Percentiles rank a stretch among this genome's conserved stretches.
Evolutionary conservation across 164 flowering plant genomes (phyloP).

Genomic region (Vitis labrusca): DNA sequence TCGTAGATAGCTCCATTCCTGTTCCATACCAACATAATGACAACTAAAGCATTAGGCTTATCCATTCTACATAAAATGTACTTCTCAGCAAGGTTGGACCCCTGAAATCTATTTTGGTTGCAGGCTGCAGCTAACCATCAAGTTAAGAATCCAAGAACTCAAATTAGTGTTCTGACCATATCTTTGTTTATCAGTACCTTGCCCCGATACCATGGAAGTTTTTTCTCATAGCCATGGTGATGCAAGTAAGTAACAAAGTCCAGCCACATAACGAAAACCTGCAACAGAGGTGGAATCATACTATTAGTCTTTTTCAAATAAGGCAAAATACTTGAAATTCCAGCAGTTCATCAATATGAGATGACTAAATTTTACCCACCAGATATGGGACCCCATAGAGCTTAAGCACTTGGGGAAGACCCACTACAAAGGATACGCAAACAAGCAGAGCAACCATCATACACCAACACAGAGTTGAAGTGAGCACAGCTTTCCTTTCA

Average conservation of each 20-base stretch:
- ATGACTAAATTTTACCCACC: conserved; percentile 37
- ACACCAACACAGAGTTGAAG: conserved; percentile 78
- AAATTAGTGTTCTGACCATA: too few species aligned
- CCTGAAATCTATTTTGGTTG: too few species aligned
- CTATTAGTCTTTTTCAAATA: too few species aligned
- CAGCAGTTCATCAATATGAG: neutral
- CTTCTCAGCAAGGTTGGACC: too few species aligned
- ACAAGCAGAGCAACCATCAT: conserved; percentile 74
- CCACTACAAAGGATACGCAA: conserved; percentile 49
- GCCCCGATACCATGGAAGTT: conserved; percentile 79
- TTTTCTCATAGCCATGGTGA: conserved; percentile 72
- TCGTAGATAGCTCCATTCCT: conserved; percentile 93
- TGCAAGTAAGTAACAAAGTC: conserved; percentile 75
- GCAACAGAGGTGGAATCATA: neutral
- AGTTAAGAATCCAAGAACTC: too few species aligned
- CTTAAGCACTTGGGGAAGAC: conserved; percentile 73
- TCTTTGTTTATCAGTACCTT: conserved; percentile 35
- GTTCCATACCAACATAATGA: conserved; percentile 2
- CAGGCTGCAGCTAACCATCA: too few species aligned
- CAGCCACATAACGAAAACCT: conserved; percentile 69
- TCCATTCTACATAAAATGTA: too few species aligned
- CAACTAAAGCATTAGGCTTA: too few species aligned
- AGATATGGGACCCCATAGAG: conserved; percentile 79
- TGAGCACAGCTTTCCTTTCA: conserved; percentile 69
- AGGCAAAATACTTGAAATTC: neutral